phyloP scores from a whole-genome alignment of 805 yeast species.

The Nakazawaea pomicola region DNA sequence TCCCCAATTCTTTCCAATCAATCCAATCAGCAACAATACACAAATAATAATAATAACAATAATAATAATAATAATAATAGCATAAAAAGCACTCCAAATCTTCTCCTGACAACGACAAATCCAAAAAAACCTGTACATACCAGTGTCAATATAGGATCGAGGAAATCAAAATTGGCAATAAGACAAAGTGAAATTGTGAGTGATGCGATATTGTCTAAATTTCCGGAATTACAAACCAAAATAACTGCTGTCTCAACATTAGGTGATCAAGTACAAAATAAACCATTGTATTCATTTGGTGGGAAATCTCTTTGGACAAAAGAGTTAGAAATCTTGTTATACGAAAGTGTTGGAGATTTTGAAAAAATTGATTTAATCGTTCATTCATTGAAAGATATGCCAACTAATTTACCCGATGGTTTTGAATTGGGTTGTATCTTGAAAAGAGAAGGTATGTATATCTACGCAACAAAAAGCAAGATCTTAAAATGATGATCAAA shows the following conservation, averaged over 20 bases:
- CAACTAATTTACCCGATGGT: conserved; percentile 84
- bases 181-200: conserved; percentile 77
- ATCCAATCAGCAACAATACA: background rate
- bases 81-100: background rate
- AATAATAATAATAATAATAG: background rate
- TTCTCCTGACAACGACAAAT: background rate
- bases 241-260: conserved; percentile 78
- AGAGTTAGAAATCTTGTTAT: conserved; percentile 78
- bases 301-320: conserved; percentile 97
- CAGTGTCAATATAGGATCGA: conserved; percentile 65
- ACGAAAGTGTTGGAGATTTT: conserved; percentile 54
- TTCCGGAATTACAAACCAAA: conserved; percentile 66
- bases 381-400: conserved; percentile 88
- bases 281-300: conserved; percentile 90
- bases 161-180: conserved; percentile 84
- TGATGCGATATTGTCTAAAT: conserved; percentile 47
- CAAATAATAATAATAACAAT: background rate
- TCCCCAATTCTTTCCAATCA: no score
- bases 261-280: conserved; percentile 83
- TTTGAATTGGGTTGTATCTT: conserved; percentile 86
- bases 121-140: background rate
- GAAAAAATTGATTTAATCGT: conserved; percentile 83
- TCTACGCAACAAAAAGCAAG: background rate
- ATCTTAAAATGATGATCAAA: conserved; percentile 23
- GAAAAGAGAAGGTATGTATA: conserved; percentile 53